Evolutionary conservation across 495 filamentous ascomycete genomes (phyloP), one percentile per base, ranked within the genome.

Genomic region (Podospora bellae-mahoneyi): DNA sequence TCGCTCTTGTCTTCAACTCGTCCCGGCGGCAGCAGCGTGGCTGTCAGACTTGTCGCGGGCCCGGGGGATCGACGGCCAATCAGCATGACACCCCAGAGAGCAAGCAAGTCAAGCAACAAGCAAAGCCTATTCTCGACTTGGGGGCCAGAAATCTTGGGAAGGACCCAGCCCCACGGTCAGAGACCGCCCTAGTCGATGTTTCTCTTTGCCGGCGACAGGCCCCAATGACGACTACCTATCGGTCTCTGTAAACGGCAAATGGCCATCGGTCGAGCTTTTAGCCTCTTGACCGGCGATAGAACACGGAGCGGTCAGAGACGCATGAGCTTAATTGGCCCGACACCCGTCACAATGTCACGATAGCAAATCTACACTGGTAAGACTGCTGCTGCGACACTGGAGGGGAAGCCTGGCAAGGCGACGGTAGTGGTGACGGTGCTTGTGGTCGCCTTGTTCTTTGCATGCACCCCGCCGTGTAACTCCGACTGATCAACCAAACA

Each of bases 401-500:
- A 58, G 55, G 54, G 54, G n/a, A 26, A 58, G 55, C 55, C 55
- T 58, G 55, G n/a, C 23, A 58, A 58, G 55, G 55, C 55, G 55
- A 20, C 55, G n/a, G n/a, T 57, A 10, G 23, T 58, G 5, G 55
- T 18, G 55, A 20, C 55, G n/a, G n/a, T 58, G 23, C 5, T 58
- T 58, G n/a, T 20, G 23, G 55, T 58, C 23, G 55, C 55, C 55
- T 58, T 58, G 23, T 58, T n/a, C 20, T 23, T 20, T 58, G 55
- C 4, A 58, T 15, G n/a, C 55, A 58, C 55, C 55, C 55, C 23
- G 18, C 55, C 16, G 55, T 19, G 55, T 58, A 58, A 58, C n/a
- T 58, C n/a, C 9, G 18, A 48, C 9, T 48, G 39, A 48, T 48
- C 39, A 48, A 13, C 39, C 39, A 48, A 48, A 48, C 39, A 48